Evolutionary conservation across 176 grass and related monocot species (phyloP), one percentile per base, ranked within the genome.

Genomic region (Cenchrus fungigraminus): DNA sequence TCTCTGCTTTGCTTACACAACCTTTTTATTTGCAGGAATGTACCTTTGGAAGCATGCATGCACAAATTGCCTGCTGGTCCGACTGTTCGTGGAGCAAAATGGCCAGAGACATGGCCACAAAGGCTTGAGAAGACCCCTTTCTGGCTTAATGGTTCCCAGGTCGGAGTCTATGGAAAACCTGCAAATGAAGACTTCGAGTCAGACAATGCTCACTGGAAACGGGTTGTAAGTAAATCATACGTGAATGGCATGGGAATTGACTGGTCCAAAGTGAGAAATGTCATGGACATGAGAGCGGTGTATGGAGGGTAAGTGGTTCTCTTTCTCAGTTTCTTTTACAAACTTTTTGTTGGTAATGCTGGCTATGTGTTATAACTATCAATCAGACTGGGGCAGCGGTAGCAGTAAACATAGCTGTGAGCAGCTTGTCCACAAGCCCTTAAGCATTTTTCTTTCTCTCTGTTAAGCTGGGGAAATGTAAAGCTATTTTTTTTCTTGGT

Each of bases 281-380:
- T 92, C 57, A 94, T 99, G 94, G 97, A 99, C 80, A 97, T 99
- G 97, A 92, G 97, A 92, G 93, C 97, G 43, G 81, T 97, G 15
- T 99, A 99, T 78, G 97, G 94, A 87, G 97, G 97, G 97, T 99
- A 94, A 94, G 93, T 83, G 68, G 4, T 19, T 78, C 25, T 71
- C 45, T 74, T 46, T 46, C 28, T 14, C 8, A 22, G 47, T 85
- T 66, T 75, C 42, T 65, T 49, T 49, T 10, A 31, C 12, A 73
- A 25, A 53, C 40, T 15, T 6, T 7, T 16, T 9, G 73, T 78
- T 37, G 12, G 8, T 49, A 46, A 32, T 15, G 63, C 8, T 34
- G 12, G 54, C 50, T 74, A 49, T 16, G 17, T n/a, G 25, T 42
- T 10, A 22, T n/a, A 55, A 37, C 12, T 73, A 47, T 16, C 13